Percentiles rank a stretch among this genome's conserved stretches.
Evolutionary conservation across 2,329 filamentous ascomycete species (phyloP).

Genomic region (Zymoseptoria tritici): DNA sequence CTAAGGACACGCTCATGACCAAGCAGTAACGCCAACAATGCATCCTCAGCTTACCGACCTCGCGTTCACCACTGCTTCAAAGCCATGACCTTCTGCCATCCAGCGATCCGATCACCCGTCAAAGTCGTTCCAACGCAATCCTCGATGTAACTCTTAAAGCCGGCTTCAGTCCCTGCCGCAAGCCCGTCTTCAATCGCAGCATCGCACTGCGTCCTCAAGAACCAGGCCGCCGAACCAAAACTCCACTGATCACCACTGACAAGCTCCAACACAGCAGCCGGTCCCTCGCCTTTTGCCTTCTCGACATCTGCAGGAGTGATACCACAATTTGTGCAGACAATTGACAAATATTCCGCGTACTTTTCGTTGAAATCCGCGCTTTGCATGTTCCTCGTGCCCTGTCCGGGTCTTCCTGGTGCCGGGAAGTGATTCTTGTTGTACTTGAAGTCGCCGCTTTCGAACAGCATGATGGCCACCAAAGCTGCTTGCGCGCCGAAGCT

Average conservation of each 20-base stretch:
- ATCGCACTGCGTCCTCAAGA: constrained; percentile 48
- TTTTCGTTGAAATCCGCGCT: constrained; percentile 46
- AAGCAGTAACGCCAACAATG: not conserved
- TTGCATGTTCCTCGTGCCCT: constrained; percentile 67
- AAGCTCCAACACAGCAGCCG: constrained; percentile 43
- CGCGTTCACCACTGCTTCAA: constrained; percentile 17
- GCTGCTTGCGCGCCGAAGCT: constrained; percentile 57
- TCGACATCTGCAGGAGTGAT: constrained; percentile 25
- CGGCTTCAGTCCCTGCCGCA: constrained; percentile 39
- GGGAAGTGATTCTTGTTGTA: constrained; percentile 63
- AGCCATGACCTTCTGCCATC: constrained; percentile 44
- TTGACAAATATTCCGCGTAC: constrained; percentile 47
- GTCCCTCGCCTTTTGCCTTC: constrained; percentile 28
- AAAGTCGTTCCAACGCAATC: constrained; percentile 47
- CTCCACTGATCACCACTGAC: constrained; percentile 45
- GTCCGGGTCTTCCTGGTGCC: constrained; percentile 48
- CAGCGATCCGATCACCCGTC: constrained; percentile 39
- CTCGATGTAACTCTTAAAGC: constrained; percentile 48
- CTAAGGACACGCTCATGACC: not conserved
- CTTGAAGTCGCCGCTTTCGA: constrained; percentile 60
- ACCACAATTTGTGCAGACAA: constrained; percentile 19
- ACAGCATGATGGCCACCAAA: constrained; percentile 61
- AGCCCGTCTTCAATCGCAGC: constrained; percentile 38
- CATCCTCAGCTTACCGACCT: not conserved
- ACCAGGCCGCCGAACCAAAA: constrained; percentile 57